phyloP scores from a whole-genome alignment of 2,329 filamentous ascomycete genomes.

The Cladophialophora immunda region DNA sequence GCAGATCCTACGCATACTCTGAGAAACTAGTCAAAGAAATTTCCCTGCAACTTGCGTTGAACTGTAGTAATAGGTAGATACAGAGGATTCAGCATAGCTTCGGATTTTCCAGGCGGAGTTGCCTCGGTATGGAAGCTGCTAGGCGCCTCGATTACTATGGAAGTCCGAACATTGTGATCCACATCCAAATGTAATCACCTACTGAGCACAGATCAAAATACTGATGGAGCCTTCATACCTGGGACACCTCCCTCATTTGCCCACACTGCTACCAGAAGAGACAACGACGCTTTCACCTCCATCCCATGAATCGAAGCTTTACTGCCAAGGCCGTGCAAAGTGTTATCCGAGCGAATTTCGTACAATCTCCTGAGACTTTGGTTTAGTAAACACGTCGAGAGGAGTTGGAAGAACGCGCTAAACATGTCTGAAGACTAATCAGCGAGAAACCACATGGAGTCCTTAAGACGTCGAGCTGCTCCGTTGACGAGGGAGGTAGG shows the following conservation, averaged over 20 bases:
- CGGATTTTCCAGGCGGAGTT: too few relatives aligned
- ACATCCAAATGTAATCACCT: too few relatives aligned
- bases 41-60: too few relatives aligned
- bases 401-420: background rate
- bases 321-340: background rate
- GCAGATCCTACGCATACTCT: too few relatives aligned
- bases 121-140: too few relatives aligned
- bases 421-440: conserved; percentile 20
- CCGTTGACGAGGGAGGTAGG: background rate
- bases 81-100: too few relatives aligned
- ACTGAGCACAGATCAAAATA: too few relatives aligned
- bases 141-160: too few relatives aligned
- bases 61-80: too few relatives aligned
- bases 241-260: background rate
- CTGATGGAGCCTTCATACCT: background rate
- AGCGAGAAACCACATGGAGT: background rate
- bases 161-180: too few relatives aligned
- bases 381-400: conserved; percentile 1
- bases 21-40: too few relatives aligned
- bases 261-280: background rate
- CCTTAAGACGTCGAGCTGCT: background rate
- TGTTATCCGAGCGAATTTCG: background rate
- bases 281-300: background rate
- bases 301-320: background rate
- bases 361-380: background rate